Evolutionary conservation across 169 alveolate species (phyloP).

Genomic region (Babesia sp.): DNA sequence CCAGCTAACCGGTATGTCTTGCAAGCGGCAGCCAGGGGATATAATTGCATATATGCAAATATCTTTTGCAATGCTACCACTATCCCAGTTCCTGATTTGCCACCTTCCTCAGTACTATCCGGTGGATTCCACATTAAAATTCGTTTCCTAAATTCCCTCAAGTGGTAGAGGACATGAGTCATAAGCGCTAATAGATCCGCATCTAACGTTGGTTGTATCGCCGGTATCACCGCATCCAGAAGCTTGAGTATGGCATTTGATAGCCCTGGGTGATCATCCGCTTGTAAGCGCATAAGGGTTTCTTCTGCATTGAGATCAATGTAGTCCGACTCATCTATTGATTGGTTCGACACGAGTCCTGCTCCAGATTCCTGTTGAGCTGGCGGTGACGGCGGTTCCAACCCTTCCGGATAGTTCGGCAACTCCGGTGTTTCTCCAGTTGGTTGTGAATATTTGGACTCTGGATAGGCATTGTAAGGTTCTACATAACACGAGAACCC

Average conservation of each 20-base stretch:
- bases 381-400: slow-evolving; percentile 5
- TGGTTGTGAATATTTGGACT: neutral
- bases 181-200: slow-evolving; percentile 72
- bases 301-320: slow-evolving; percentile 24
- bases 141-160: slow-evolving; percentile 80
- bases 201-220: slow-evolving; percentile 73
- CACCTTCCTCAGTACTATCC: slow-evolving; percentile 38
- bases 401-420: slow-evolving; percentile 5
- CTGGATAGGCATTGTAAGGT: neutral
- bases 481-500: neutral
- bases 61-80: slow-evolving; percentile 82
- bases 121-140: slow-evolving; percentile 69
- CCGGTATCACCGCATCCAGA: slow-evolving; percentile 72
- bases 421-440: neutral
- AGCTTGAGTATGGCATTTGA: slow-evolving; percentile 33
- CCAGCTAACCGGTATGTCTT: slow-evolving; percentile 57
- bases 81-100: slow-evolving; percentile 57
- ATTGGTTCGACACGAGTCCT: neutral
- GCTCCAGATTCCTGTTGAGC: slow-evolving; percentile 11
- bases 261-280: slow-evolving; percentile 14
- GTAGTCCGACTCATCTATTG: slow-evolving; percentile 31
- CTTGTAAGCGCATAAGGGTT: slow-evolving; percentile 7
- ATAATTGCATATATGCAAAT: slow-evolving; percentile 83
- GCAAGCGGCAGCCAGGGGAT: slow-evolving; percentile 81
- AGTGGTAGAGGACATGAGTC: slow-evolving; percentile 74